A percentile compares a stretch with the other conserved stretches of the same genome.
These are phyloP conservation scores for Myrmaecium sp. DNA, from an alignment of 2,329 filamentous ascomycete species.

Conservation along the genomic window DNA sequence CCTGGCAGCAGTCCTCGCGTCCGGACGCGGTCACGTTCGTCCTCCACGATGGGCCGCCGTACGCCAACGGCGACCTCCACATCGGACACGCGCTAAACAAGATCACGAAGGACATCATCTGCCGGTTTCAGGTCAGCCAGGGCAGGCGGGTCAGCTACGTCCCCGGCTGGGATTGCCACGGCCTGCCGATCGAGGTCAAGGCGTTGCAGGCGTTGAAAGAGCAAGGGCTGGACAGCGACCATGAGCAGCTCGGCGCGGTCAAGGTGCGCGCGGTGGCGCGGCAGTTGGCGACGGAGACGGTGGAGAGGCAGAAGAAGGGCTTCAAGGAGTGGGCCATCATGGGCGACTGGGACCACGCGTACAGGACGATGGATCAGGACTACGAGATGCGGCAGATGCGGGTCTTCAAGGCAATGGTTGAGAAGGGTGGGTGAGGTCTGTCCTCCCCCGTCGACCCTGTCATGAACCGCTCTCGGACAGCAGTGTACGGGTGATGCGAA, in stretches of 20 bases:
- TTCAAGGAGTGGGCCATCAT: slow-evolving; percentile 64
- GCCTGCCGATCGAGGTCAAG: slow-evolving; percentile 91
- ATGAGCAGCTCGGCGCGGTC: slow-evolving; percentile 26
- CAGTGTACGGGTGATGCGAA: slow-evolving; percentile 1
- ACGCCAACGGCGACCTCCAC: slow-evolving; percentile 84
- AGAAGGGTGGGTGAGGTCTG: slow-evolving; percentile 29
- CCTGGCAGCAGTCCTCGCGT: slow-evolving; percentile 55
- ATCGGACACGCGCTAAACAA: slow-evolving; percentile 95
- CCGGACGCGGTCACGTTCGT: slow-evolving; percentile 40
- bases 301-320: slow-evolving; percentile 54
- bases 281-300: slow-evolving; percentile 48
- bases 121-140: slow-evolving; percentile 62
- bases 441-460: too few relatives aligned
- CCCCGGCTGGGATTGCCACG: slow-evolving; percentile 96
- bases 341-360: slow-evolving; percentile 62
- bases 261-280: slow-evolving; percentile 49
- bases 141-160: slow-evolving; percentile 65
- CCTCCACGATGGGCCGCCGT: slow-evolving; percentile 90
- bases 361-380: slow-evolving; percentile 60
- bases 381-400: slow-evolving; percentile 62
- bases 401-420: slow-evolving; percentile 60
- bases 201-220: slow-evolving; percentile 46
- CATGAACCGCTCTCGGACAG: background rate
- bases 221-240: slow-evolving; percentile 10
- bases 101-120: slow-evolving; percentile 85